Evolutionary conservation across 2,329 filamentous ascomycete genomes (phyloP).

Genomic region (Hymenoscyphus linearis): DNA sequence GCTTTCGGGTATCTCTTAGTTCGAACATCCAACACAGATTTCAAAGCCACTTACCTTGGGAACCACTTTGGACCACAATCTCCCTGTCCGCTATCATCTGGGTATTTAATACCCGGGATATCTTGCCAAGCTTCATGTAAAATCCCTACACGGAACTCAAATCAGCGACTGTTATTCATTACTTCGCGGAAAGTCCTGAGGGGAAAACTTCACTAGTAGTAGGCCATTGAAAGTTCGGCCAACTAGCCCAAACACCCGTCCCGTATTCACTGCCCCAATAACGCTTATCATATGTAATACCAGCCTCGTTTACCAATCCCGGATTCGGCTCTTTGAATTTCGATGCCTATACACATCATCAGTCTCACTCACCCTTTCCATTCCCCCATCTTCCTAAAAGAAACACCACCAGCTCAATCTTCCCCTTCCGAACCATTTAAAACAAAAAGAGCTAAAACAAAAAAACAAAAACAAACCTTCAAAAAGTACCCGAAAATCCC

Average conservation of each 20-base stretch:
- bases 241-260: background rate
- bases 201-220: background rate
- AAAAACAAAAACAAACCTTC: background rate
- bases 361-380: background rate
- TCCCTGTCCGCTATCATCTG: background rate
- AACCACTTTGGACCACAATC: background rate
- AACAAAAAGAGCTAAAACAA: background rate
- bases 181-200: too few species aligned
- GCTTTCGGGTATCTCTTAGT: background rate
- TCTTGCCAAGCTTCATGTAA: background rate
- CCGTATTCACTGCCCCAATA: background rate
- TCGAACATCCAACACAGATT: background rate
- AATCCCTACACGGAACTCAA: background rate
- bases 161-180: background rate
- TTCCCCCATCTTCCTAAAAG: background rate
- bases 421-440: background rate
- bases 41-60: background rate
- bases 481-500: conserved; percentile 2
- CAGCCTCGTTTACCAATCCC: background rate
- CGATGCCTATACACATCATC: background rate
- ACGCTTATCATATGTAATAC: background rate
- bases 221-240: background rate
- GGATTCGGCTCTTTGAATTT: background rate
- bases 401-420: background rate
- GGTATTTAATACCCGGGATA: background rate